Evolutionary conservation across 2,329 filamentous ascomycete species (phyloP), one percentile per base, ranked within the genome.

Genomic region (Epicoccum nigrum): DNA sequence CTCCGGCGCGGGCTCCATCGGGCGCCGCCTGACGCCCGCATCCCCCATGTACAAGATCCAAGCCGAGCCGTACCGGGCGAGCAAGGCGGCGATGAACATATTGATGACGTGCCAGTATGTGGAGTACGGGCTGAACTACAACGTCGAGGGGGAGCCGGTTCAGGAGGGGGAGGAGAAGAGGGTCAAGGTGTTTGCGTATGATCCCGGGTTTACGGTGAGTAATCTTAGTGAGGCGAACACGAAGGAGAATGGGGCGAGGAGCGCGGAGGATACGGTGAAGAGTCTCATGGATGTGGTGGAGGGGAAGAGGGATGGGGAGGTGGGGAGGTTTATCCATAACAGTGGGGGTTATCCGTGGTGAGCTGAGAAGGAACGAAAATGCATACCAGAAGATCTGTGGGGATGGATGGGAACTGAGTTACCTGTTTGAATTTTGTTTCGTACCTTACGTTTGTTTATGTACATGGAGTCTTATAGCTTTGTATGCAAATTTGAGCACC

Each of bases 21-120:
- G 49, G 0, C 55, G 60, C 0, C 59, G 69, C 1, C 55, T 74
- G 0, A 65, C 68, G 23, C 38, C 64, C 1, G 58, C 56, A 11
- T 62, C 57, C 1, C 52, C 59, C 1, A 63, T 64, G 44, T 71
- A 72, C 51, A 67, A 67, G 16, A 51, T 64, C 2, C 47, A 61
- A 17, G 48, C 46, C 2, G 55, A 66, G 4, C 65, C 64, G 16
- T 77, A 76, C 42, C 65, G 69, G 4, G 64, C 69, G 0, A 71
- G 65, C 21, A 77, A 76, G 53, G 64, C 71, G 4, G 74, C 74
- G 1, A 47, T 75, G 54, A 75, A 74, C 31, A 76, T 77, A 73
- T 47, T 76, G 11, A 66, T 62, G 7, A 63, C 66, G 9, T 68
- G 4, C 62, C 62, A 17, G 67, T 59, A 16, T 37, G 49, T 52